Base-by-base conservation (phyloP, 2,329 filamentous ascomycete genomes). In the Phoma herbarum region DNA sequence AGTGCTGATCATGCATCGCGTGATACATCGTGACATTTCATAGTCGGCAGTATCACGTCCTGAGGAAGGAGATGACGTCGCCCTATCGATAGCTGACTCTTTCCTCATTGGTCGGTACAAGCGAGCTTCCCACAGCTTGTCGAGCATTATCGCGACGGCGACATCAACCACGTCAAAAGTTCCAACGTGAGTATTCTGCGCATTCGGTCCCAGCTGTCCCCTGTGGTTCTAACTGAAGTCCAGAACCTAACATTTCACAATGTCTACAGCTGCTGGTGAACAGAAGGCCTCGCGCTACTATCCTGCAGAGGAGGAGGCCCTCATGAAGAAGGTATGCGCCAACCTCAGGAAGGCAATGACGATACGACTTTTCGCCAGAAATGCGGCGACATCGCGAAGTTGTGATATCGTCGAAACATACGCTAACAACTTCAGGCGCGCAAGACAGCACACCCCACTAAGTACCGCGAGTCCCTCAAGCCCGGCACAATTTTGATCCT, bases 281-380 rank as follows among this genome's bases (percentile, higher is more conserved):
- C 71, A 97, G 82, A 96, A 96, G 90, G 93, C 93, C 77, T 88
- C 91, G 85, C 98, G 97, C 86, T 98, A 94, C 91, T 98, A 98
- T 85, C 91, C 93, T 81, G 91, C 92, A 77, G 91, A 97, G 82
- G 94, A 97, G 82, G 91, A 95, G 80, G 80, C 87, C 80, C 85
- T 90, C 83, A 86, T 89, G 79, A 96, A 93, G 89, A 94, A 96
- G 91, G 95, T 98, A 87, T 86, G 92, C 89, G 23, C 37, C 16
- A 41, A 49, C 18, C 10, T 26, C 1, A 1, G 28, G 3, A 26
- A 9, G 5, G 18, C 44, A 29, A 12, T 18, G 39, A 22, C 39
- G 20, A 16, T 25, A 31, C 14, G 8, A 8, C n/a, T 28, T 12
- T 14, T 22, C 14, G 39, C 23, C 29, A 26, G 33, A 14, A 29